Percentiles rank a stretch among this genome's conserved stretches.
These are phyloP conservation scores for Lepiota venenata DNA, from an alignment of 768 basidiomycete species.

Conservation along the genomic window DNA sequence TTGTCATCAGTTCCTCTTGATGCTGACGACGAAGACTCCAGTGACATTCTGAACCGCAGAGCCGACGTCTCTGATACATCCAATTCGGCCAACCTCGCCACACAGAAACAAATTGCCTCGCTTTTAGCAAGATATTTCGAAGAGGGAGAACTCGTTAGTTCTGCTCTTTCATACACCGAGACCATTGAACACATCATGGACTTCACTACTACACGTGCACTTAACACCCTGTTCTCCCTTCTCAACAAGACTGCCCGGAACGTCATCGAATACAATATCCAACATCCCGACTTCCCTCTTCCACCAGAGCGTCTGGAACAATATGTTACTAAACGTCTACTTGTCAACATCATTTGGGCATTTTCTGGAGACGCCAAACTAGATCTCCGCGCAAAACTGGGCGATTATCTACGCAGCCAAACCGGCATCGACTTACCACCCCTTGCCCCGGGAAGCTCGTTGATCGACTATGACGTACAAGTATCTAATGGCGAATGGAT, in stretches of 20 bases:
- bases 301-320: conserved; percentile 80
- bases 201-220: conserved; percentile 86
- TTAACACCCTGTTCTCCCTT: conserved; percentile 95
- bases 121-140: conserved; percentile 83
- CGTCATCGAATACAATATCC: conserved; percentile 90
- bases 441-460: conserved; percentile 68
- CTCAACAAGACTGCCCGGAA: conserved; percentile 95
- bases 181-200: conserved; percentile 99
- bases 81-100: conserved; percentile 59
- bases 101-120: conserved; percentile 71
- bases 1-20: conserved; percentile 76
- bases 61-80: conserved; percentile 48
- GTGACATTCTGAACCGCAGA: conserved; percentile 62
- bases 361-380: conserved; percentile 96
- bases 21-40: conserved; percentile 81
- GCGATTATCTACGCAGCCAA: conserved; percentile 79
- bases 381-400: conserved; percentile 84
- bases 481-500: conserved; percentile 84
- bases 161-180: conserved; percentile 75
- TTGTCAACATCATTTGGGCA: conserved; percentile 95
- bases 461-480: conserved; percentile 95
- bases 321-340: conserved; percentile 85
- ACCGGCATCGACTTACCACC: conserved; percentile 90
- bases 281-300: conserved; percentile 94
- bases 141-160: conserved; percentile 75